Percentiles rank a stretch among this genome's conserved stretches.
Conservation (phyloP, 108 stramenopile genomes). For the Discostella stelligeroides region DNA sequence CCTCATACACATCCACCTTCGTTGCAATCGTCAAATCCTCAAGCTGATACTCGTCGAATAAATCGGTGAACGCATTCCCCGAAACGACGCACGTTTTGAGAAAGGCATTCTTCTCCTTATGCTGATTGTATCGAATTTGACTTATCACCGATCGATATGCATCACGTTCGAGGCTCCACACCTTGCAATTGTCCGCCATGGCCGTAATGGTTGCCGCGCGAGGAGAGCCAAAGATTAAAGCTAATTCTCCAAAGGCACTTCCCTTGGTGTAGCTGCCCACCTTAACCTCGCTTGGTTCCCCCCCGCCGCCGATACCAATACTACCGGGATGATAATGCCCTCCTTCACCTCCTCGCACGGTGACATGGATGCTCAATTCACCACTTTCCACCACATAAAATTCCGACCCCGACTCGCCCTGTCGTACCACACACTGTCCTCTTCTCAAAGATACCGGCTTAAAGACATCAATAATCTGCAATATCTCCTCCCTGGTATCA, state of each 20-base stretch:
- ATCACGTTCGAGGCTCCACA: slow-evolving; percentile 85
- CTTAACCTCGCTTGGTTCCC: slow-evolving; percentile 23
- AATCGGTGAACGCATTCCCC: slow-evolving; percentile 41
- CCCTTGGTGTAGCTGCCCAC: slow-evolving; percentile 55
- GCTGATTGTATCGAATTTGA: slow-evolving; percentile 59
- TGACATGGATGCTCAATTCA: slow-evolving; percentile 12
- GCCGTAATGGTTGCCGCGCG: slow-evolving; percentile 89
- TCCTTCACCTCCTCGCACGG: background rate
- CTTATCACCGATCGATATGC: slow-evolving; percentile 69
- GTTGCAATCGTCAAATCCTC: slow-evolving; percentile 63
- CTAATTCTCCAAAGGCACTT: slow-evolving; percentile 71
- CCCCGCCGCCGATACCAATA: background rate
- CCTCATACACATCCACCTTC: slow-evolving; percentile 56
- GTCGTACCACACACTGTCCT: slow-evolving; percentile 60
- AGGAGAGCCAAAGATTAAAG: slow-evolving; percentile 84
- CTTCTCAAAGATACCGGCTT: slow-evolving; percentile 38
- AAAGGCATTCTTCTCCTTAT: slow-evolving; percentile 59
- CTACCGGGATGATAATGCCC: too few species aligned
- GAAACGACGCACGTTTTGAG: slow-evolving; percentile 64
- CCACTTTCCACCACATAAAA: slow-evolving; percentile 73
- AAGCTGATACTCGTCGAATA: slow-evolving; percentile 56
- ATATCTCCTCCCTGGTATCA: slow-evolving; percentile 58
- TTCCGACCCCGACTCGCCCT: slow-evolving; percentile 80
- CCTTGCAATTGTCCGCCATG: slow-evolving; percentile 40
- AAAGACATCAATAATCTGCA: slow-evolving; percentile 75